Conservation (phyloP, 768 basidiomycete species). For the Hydnomerulius pinastri region DNA sequence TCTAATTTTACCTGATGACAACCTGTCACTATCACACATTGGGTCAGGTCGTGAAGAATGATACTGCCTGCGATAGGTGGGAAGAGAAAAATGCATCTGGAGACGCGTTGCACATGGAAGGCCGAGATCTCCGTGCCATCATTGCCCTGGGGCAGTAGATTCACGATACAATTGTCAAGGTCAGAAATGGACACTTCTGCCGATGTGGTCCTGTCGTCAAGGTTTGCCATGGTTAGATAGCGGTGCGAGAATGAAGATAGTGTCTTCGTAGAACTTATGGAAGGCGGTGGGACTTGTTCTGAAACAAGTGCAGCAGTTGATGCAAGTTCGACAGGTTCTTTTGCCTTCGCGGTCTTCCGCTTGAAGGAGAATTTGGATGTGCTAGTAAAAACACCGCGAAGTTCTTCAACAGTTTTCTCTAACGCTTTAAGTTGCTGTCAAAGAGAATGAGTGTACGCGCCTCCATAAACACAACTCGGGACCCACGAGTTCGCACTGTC, state of each 20-base stretch:
- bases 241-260: slow-evolving; percentile 47
- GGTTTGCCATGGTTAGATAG: slow-evolving; percentile 43
- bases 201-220: slow-evolving; percentile 39
- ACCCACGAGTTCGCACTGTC: slow-evolving; percentile 67
- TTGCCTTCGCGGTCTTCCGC: slow-evolving; percentile 37
- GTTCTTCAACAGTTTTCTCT: slow-evolving; percentile 54
- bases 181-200: slow-evolving; percentile 63
- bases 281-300: background rate
- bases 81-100: slow-evolving; percentile 62
- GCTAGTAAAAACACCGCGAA: slow-evolving; percentile 45
- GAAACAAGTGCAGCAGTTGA: slow-evolving; percentile 2
- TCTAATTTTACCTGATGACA: slow-evolving; percentile 73
- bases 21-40: slow-evolving; percentile 67
- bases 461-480: background rate
- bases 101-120: slow-evolving; percentile 51
- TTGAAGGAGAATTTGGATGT: slow-evolving; percentile 75
- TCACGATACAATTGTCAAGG: slow-evolving; percentile 68
- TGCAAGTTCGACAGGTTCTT: slow-evolving; percentile 5
- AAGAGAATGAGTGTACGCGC: slow-evolving; percentile 11
- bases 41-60: slow-evolving; percentile 61
- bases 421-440: slow-evolving; percentile 66
- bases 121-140: slow-evolving; percentile 13
- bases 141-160: slow-evolving; percentile 46
- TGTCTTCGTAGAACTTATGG: slow-evolving; percentile 34
- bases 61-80: slow-evolving; percentile 71